Evolutionary conservation across 2,329 filamentous ascomycete species (phyloP), one percentile per base, ranked within the genome.

Genomic region (Arthrinium phaeospermum): DNA sequence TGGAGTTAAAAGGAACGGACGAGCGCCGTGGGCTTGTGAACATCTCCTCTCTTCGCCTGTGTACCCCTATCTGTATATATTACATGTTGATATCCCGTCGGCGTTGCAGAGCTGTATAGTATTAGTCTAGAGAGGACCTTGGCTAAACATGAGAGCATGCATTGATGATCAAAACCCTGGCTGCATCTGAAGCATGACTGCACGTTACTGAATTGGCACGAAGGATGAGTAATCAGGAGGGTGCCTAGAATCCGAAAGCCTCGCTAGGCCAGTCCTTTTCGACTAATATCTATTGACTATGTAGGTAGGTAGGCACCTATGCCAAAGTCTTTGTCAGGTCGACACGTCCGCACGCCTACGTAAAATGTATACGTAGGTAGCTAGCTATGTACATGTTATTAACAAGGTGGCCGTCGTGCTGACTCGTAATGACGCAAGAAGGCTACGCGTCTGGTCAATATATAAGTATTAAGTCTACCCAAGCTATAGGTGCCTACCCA

Each of bases 1-100:
- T 77, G 86, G 86, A 87, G 84, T 87, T 86, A 81, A 79, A 79
- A 79, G 75, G 80, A 79, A 79, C 76, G 79, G 81, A 80, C 80
- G 79, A 45, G 51, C 78, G 80, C 79, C 77, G 79, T 80, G 80
- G 79, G 79, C 81, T 80, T 83, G 79, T 81, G 79, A 80, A 80
- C 77, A 68, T 79, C 78, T 79, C 80, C 80, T 80, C 80, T 83
- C 81, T 81, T 75, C 77, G 75, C 75, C 74, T 73, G 37, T 41
- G 37, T 57, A 67, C 47, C 46, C 74, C 71, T 75, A 76, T 77
- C 73, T 73, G 75, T 77, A 76, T 74, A 61, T 71, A 27, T 67
- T 71, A 76, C 74, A 45, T 67, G 51, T 71, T 71, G 69, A 71
- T 71, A 71, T 71, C 69, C 69, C 69, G 61, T 44, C 49, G 69